Conservation (phyloP, 2,329 filamentous ascomycete species). For the Sclerotinia borealis region DNA sequence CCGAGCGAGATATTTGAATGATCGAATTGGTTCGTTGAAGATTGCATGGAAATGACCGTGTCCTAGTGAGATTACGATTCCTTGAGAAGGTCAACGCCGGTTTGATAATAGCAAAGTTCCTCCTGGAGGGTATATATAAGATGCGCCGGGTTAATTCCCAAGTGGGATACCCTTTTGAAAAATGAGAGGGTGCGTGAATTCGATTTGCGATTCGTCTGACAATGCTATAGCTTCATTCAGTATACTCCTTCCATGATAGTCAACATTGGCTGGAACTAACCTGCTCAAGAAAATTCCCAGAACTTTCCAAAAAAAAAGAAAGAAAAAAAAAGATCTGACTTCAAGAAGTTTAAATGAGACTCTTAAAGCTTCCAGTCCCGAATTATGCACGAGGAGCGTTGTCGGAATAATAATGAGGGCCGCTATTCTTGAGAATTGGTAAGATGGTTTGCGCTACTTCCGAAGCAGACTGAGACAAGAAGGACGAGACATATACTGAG, state of each 20-base stretch:
- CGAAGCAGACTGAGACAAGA: conserved; percentile 22
- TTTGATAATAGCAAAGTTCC: conserved; percentile 17
- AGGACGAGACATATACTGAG: conserved; percentile 24
- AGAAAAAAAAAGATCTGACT: background rate
- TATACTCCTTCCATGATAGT: background rate
- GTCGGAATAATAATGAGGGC: conserved; percentile 4
- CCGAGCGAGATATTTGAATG: conserved; percentile 41
- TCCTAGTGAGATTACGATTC: conserved; percentile 14
- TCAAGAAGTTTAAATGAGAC: background rate
- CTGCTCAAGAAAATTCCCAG: background rate
- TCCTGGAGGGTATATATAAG: conserved; percentile 15
- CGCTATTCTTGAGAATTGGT: conserved; percentile 3
- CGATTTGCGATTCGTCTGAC: background rate
- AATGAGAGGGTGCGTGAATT: background rate
- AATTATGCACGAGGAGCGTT: conserved; percentile 7
- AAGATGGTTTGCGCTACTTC: conserved; percentile 19
- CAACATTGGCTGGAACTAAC: background rate
- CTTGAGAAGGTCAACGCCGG: conserved; percentile 19
- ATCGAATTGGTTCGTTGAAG: conserved; percentile 40
- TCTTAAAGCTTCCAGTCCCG: background rate
- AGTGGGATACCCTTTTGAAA: conserved; percentile 19
- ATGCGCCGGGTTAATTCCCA: conserved; percentile 12
- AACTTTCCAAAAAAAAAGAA: no score
- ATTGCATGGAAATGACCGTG: conserved; percentile 46
- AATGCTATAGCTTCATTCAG: conserved; percentile 5